Evolutionary conservation across 768 basidiomycete genomes (phyloP).

Genomic region (Hericium erinaceus): DNA sequence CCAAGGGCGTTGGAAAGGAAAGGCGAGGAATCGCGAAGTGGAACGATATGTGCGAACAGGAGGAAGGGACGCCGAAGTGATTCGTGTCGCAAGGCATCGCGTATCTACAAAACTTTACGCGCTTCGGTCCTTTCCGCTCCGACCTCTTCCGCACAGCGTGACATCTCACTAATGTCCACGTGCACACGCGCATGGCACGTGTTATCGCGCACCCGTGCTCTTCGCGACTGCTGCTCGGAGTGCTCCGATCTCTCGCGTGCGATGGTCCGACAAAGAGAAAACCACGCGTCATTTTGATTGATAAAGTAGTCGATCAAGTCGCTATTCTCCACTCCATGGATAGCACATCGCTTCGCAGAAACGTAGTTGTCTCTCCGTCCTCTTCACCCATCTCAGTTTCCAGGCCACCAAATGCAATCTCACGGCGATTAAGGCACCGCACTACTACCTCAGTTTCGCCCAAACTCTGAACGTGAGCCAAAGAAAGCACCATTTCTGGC

Average conservation of each 20-base stretch:
- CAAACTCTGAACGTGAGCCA: constrained; percentile 29
- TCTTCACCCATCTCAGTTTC: constrained; percentile 5
- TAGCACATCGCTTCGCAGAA: constrained; percentile 3
- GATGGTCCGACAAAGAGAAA: no score
- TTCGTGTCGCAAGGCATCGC: not conserved
- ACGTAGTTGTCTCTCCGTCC: constrained; percentile 5
- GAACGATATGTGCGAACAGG: not conserved
- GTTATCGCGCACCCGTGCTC: no score
- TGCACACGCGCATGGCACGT: no score
- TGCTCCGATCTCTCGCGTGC: no score
- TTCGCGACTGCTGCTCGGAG: no score
- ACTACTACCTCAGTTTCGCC: constrained; percentile 17
- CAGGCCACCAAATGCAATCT: constrained; percentile 6
- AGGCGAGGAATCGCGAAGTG: not conserved
- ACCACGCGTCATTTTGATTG: no score
- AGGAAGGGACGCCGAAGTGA: not conserved
- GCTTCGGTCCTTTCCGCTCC: not conserved
- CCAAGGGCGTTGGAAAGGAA: not conserved
- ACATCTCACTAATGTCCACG: no score
- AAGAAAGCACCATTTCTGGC: constrained; percentile 46
- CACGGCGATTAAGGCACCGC: constrained; percentile 13
- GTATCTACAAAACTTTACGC: not conserved
- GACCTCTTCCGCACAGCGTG: not conserved
- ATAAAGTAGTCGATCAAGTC: no score
- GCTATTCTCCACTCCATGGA: constrained; percentile 9